Percentiles rank a stretch among this genome's conserved stretches.
Conservation (phyloP, 176 grass and related monocot genomes). For the Alloteropsis semialata region DNA sequence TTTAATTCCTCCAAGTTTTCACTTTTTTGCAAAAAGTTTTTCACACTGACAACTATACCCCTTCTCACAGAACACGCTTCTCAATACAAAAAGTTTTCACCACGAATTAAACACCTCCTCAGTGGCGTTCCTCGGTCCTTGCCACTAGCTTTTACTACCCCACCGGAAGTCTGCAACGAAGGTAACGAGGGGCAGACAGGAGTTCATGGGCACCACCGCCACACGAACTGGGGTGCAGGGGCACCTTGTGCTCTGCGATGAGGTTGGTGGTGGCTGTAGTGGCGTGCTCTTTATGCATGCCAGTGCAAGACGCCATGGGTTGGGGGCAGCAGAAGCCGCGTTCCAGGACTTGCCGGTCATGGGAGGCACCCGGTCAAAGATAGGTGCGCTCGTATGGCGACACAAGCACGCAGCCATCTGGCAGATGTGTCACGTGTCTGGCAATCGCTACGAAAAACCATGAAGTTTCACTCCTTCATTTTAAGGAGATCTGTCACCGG, state of each 20-base stretch:
- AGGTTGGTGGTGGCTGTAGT: neutral
- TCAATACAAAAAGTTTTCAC: too few species aligned
- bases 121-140: neutral
- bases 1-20: too few species aligned
- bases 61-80: too few species aligned
- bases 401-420: neutral
- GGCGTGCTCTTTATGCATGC: neutral
- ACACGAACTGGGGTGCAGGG: neutral
- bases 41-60: too few species aligned
- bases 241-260: neutral
- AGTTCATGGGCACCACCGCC: conserved; percentile 12
- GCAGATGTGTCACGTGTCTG: neutral
- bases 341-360: conserved; percentile 28
- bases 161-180: neutral
- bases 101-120: too few species aligned
- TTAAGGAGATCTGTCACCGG: neutral
- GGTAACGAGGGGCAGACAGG: neutral
- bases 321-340: neutral
- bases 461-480: neutral
- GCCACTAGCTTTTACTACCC: neutral
- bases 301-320: neutral
- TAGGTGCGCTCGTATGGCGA: neutral
- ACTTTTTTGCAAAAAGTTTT: too few species aligned
- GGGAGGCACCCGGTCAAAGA: conserved; percentile 24
- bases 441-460: neutral